Evolutionary conservation across 1,284 basidiomycete genomes (phyloP).

Genomic region (Salmacisia buchloeana): DNA sequence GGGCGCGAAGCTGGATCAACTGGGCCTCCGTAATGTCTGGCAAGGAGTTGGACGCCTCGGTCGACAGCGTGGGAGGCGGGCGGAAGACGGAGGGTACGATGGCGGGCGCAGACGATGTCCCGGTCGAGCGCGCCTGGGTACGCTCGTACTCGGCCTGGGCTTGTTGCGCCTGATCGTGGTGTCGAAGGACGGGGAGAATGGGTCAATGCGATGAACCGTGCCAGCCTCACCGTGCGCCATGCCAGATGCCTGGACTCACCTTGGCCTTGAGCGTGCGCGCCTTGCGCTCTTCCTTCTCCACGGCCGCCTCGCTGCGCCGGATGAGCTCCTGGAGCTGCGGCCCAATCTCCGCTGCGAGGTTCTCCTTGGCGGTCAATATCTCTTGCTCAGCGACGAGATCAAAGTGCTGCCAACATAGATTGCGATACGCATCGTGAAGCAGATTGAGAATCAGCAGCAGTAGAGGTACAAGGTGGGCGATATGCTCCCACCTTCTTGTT

Average conservation of each 20-base stretch:
- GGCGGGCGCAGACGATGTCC: not conserved
- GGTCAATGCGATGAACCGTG: not conserved
- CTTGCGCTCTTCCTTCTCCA: conserved; percentile 12
- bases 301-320: conserved; percentile 12
- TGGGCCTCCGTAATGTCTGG: conserved; percentile 2
- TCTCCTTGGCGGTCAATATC: conserved; percentile 11
- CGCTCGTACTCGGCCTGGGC: not conserved
- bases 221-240: not conserved
- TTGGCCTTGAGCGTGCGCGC: conserved; percentile 12
- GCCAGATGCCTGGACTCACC: conserved; percentile 1
- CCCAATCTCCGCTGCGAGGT: conserved; percentile 15
- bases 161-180: not conserved
- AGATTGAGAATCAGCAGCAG: not conserved
- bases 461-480: not conserved
- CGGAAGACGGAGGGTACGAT: not conserved
- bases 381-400: conserved; percentile 17
- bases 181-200: not conserved
- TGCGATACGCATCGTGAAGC: not conserved
- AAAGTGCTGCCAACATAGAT: conserved; percentile 9
- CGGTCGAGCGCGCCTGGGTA: not conserved
- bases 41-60: not conserved
- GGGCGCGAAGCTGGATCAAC: not conserved
- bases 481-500: conserved; percentile 2
- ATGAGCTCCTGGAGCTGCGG: conserved; percentile 20
- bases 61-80: not conserved